Base-by-base conservation (phyloP, 441 rosid species). In the Gossypium armourianum region DNA sequence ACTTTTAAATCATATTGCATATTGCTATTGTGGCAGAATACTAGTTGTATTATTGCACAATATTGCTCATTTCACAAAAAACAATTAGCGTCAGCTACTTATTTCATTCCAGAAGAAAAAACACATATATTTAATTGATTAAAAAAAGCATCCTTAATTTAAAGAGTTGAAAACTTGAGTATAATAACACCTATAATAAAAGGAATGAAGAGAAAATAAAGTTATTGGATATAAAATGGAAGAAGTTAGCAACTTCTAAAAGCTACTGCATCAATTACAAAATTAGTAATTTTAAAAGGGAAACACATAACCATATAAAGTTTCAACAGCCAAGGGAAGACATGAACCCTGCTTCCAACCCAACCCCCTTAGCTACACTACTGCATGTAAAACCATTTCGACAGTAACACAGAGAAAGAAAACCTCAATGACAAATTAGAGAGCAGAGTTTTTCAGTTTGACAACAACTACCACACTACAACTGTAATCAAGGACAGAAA, bases 341-440 rank as follows among this genome's bases (percentile, higher is more conserved):
- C 29, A 26, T 26, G 29, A 26, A 4, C 6, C 29, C 29, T 26
- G 29, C 6, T 26, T 26, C 29, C 29, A 26, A 4, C 29, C 29
- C 5, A 26, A 26, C 5, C 29, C 50, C 50, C 50, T n/a, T 45
- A 45, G 50, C 50, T 7, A 21, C 2, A 9, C 59, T 10, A 57
- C 32, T 28, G 66, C 72, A 76, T 61, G 72, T 72, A 76, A 55
- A 63, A 63, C 19, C 8, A 12, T 3, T 62, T 28, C 6, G 53
- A 49, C 2, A 50, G 70, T 29, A 61, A 69, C 36, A 69, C 19
- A 9, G 61, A 57, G 36, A 50, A 61, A 1, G 23, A 36, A 68
- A 71, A 26, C 24, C 28, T 32, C 23, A 49, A 63, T 63, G 69
- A 64, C 20, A 64, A 55, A 62, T 62, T 7, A 36, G 2, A 1